A percentile compares a stretch with the other conserved stretches of the same genome.
These are phyloP conservation scores for Phaeoacremonium minimum DNA, from an alignment of 2,329 filamentous ascomycete species.

Conservation along the genomic window DNA sequence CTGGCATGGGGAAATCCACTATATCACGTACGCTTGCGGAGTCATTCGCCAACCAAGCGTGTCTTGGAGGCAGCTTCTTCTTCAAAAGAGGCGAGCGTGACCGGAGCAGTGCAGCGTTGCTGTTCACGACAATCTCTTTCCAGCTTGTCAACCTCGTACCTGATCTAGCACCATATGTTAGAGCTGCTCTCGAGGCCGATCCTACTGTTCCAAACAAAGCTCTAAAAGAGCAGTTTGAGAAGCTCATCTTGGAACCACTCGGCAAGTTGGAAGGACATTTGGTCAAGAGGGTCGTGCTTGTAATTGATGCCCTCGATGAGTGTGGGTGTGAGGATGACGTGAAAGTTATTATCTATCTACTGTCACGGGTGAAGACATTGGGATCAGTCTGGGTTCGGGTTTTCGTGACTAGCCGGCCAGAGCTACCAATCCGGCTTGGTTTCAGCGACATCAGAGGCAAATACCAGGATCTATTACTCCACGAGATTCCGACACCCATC, in stretches of 20 bases:
- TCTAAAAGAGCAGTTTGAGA: conserved; percentile 32
- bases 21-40: conserved; percentile 26
- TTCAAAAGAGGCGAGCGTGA: conserved; percentile 6
- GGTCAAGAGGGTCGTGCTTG: conserved; percentile 23
- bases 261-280: conserved; percentile 20
- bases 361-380: conserved; percentile 14
- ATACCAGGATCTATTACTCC: conserved; percentile 25
- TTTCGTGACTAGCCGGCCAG: conserved; percentile 38
- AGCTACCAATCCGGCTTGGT: conserved; percentile 25
- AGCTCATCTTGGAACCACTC: conserved; percentile 29
- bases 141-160: conserved; percentile 14
- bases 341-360: conserved; percentile 24
- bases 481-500: conserved; percentile 22
- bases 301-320: conserved; percentile 45
- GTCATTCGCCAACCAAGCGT: not conserved
- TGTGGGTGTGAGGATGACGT: conserved; percentile 26
- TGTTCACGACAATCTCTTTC: conserved; percentile 8
- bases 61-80: conserved; percentile 16
- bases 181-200: conserved; percentile 31
- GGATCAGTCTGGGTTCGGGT: conserved; percentile 26
- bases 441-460: conserved; percentile 16
- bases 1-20: conserved; percentile 34
- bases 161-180: conserved; percentile 19
- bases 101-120: not conserved
- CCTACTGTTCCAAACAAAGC: conserved; percentile 24